Conservation (phyloP, 2,329 filamentous ascomycete genomes). For the Fusarium algeriense region DNA sequence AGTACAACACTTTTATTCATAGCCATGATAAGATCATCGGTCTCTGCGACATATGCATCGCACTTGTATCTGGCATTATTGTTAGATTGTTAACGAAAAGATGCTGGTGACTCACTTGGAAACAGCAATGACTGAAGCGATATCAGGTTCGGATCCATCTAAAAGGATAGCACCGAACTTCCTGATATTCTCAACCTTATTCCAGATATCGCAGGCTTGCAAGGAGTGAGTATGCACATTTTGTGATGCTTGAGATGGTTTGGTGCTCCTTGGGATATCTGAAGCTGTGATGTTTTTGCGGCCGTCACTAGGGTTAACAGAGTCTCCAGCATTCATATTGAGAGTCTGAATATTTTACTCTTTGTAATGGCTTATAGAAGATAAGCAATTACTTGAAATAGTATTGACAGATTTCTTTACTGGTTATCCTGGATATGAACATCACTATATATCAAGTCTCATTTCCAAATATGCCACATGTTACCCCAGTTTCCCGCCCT, state of each 20-base stretch:
- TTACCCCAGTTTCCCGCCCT: too few relatives aligned
- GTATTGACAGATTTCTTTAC: too few relatives aligned
- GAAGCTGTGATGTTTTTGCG: too few relatives aligned
- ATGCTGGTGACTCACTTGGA: not conserved
- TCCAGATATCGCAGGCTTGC: not conserved
- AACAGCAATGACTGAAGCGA: not conserved
- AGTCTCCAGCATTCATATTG: too few relatives aligned
- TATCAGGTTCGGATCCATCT: not conserved
- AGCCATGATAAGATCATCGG: rapidly evolving
- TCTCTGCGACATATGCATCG: rapidly evolving
- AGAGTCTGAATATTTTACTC: too few relatives aligned
- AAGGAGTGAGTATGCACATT: rapidly evolving
- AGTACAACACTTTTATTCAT: not conserved
- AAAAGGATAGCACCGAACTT: rapidly evolving
- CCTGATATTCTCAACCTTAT: not conserved
- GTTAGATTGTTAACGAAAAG: rapidly evolving
- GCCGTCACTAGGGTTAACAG: too few relatives aligned
- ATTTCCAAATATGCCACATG: too few relatives aligned
- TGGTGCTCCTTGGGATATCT: not conserved
- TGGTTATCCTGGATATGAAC: too few relatives aligned
- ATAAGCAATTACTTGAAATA: too few relatives aligned
- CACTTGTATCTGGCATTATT: not conserved
- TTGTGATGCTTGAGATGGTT: rapidly evolving
- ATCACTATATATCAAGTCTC: too few relatives aligned
- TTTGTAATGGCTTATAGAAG: too few relatives aligned